These are phyloP conservation scores for Fragaria iinumae DNA, from an alignment of 306 rosid genomes.

Conservation along the genomic window DNA sequence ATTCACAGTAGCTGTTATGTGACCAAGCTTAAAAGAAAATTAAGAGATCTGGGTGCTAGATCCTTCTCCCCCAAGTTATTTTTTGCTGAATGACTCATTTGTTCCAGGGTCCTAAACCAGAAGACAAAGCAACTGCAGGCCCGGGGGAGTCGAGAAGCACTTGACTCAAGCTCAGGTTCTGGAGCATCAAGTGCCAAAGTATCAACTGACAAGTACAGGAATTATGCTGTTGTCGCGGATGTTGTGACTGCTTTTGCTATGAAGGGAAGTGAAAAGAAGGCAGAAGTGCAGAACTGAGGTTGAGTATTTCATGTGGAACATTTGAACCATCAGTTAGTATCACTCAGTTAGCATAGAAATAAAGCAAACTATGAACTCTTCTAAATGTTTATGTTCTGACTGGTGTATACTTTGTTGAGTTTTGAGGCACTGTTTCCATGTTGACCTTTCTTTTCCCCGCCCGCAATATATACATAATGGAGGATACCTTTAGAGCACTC, in stretches of 20 bases:
- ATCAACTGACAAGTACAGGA: slow-evolving; percentile 79
- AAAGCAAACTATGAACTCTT: neutral
- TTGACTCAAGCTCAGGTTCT: slow-evolving; percentile 36
- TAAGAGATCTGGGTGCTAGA: neutral
- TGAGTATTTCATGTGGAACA: neutral
- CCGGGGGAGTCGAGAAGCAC: slow-evolving; percentile 55
- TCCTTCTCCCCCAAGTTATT: neutral
- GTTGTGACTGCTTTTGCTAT: slow-evolving; percentile 52
- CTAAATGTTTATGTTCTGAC: neutral
- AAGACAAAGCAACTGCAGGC: slow-evolving; percentile 43
- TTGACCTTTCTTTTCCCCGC: neutral
- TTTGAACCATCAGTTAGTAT: neutral
- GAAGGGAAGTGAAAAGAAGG: slow-evolving; percentile 78
- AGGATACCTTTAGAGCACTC: neutral
- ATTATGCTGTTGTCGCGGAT: slow-evolving; percentile 85
- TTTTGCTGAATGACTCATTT: neutral
- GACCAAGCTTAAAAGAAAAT: neutral
- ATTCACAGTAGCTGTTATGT: neutral
- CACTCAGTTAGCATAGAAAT: slow-evolving; percentile 8
- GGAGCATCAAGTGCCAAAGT: slow-evolving; percentile 59
- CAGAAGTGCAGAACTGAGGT: slow-evolving; percentile 79
- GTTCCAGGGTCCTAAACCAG: slow-evolving; percentile 82
- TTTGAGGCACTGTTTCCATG: neutral
- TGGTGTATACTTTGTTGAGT: neutral
- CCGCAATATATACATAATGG: neutral